Conservation (phyloP, 2,329 filamentous ascomycete species). For the Colletotrichum spinosum region DNA sequence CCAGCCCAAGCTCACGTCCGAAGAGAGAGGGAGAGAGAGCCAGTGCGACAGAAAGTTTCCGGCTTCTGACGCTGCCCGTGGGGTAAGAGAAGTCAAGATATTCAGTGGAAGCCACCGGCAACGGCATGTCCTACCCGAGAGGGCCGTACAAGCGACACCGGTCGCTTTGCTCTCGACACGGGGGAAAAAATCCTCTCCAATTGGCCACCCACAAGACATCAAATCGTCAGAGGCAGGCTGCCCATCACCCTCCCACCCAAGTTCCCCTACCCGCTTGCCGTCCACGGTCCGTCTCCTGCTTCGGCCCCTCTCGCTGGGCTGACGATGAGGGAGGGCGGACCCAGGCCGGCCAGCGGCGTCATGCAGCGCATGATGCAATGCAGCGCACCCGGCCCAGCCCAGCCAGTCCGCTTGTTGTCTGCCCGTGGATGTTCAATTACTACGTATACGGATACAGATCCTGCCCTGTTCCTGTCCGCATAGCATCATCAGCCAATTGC, state of each 20-base stretch:
- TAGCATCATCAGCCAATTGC: too few relatives aligned
- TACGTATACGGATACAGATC: too few relatives aligned
- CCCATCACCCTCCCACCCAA: too few relatives aligned
- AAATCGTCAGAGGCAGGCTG: too few relatives aligned
- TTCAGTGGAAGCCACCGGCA: too few relatives aligned
- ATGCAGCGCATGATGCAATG: conserved; percentile 36
- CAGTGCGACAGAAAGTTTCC: conserved; percentile 20
- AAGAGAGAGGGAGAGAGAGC: conserved; percentile 4
- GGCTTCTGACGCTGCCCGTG: conserved; percentile 15
- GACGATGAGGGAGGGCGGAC: conserved; percentile 14
- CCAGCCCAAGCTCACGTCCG: conserved; percentile 28
- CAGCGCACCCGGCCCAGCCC: conserved; percentile 25
- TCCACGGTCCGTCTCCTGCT: conserved; percentile 12
- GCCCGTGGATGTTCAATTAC: not conserved
- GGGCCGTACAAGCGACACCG: too few relatives aligned
- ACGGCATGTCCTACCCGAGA: too few relatives aligned
- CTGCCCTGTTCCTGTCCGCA: too few relatives aligned
- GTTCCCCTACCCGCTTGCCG: not conserved
- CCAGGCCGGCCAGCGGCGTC: conserved; percentile 15
- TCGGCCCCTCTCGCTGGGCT: conserved; percentile 10
- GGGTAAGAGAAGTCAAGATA: conserved; percentile 20
- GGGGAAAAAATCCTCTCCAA: not conserved
- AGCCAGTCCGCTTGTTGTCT: conserved; percentile 1
- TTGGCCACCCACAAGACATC: not conserved
- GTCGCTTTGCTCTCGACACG: too few relatives aligned